phyloP scores from a whole-genome alignment of 106 monocot species.

The Iris macrosiphon region DNA sequence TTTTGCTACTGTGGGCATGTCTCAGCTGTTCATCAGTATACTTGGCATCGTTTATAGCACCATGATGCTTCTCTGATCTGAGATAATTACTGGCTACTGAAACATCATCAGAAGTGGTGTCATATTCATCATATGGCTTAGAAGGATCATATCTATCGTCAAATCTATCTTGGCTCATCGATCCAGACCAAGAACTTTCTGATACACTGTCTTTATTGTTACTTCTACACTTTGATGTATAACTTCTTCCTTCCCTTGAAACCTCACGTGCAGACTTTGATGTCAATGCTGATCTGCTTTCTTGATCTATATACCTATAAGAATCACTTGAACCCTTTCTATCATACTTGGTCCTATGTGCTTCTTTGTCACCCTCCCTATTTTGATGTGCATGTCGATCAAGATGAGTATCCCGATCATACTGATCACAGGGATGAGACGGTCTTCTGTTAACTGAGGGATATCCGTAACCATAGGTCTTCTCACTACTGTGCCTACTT shows the following conservation, averaged over 20 bases:
- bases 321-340: constrained; percentile 14
- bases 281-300: constrained; percentile 11
- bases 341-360: constrained; percentile 4
- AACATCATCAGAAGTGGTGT: constrained; percentile 3
- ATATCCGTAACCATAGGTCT: constrained; percentile 13
- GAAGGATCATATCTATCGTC: constrained; percentile 76
- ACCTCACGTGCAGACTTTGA: constrained; percentile 13
- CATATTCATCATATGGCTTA: constrained; percentile 25
- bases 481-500: constrained; percentile 15
- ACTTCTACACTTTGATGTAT: constrained; percentile 15
- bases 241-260: constrained; percentile 9
- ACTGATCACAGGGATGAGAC: too few species aligned
- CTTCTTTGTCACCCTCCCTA: constrained; percentile 7
- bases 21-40: constrained; percentile 11
- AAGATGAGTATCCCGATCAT: constrained; percentile 3
- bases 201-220: constrained; percentile 16
- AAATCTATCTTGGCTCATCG: constrained; percentile 30
- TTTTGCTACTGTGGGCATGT: background rate
- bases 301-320: constrained; percentile 17
- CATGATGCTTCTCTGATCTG: background rate
- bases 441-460: constrained; percentile 14
- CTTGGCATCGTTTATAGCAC: constrained; percentile 6
- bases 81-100: constrained; percentile 5
- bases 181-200: constrained; percentile 17
- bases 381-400: constrained; percentile 13